Evolutionary conservation across 495 filamentous ascomycete species (phyloP).

Genomic region (Aspergillus nidulans): DNA sequence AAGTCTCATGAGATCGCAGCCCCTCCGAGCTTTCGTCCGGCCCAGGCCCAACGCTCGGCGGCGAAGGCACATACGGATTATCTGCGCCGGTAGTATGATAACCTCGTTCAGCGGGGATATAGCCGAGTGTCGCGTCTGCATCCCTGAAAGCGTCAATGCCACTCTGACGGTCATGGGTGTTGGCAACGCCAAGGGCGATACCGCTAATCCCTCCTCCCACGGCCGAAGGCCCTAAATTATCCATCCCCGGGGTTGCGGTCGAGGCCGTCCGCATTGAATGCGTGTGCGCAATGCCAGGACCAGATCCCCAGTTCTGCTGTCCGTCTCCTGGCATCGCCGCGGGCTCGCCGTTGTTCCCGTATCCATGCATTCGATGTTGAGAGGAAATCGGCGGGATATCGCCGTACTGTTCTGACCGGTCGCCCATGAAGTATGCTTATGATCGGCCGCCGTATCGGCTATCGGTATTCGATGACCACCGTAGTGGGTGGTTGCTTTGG

Average conservation of each 20-base stretch:
- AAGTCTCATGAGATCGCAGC: conserved; percentile 30
- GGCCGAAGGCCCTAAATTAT: conserved; percentile 68
- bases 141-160: conserved; percentile 63
- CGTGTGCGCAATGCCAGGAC: conserved; percentile 20
- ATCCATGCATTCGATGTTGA: conserved; percentile 8
- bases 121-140: conserved; percentile 35
- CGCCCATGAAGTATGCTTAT: conserved; percentile 3
- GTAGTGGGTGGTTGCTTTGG: neutral
- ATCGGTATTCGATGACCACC: conserved; percentile 5
- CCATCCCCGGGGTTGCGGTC: conserved; percentile 65
- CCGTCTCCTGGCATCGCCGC: conserved; percentile 16
- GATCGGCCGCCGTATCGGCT: conserved; percentile 11
- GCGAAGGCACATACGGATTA: conserved; percentile 41
- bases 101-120: conserved; percentile 41
- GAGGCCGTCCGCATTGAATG: conserved; percentile 38
- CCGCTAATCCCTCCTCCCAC: conserved; percentile 74
- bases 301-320: conserved; percentile 13
- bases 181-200: conserved; percentile 69
- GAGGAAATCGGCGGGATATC: conserved; percentile 19
- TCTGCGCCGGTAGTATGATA: conserved; percentile 41
- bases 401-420: conserved; percentile 14
- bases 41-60: conserved; percentile 16
- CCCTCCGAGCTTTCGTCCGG: conserved; percentile 24
- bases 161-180: conserved; percentile 66
- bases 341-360: conserved; percentile 1